Conservation (phyloP, 2,329 filamentous ascomycete genomes). For the Xylariaceae sp. region DNA sequence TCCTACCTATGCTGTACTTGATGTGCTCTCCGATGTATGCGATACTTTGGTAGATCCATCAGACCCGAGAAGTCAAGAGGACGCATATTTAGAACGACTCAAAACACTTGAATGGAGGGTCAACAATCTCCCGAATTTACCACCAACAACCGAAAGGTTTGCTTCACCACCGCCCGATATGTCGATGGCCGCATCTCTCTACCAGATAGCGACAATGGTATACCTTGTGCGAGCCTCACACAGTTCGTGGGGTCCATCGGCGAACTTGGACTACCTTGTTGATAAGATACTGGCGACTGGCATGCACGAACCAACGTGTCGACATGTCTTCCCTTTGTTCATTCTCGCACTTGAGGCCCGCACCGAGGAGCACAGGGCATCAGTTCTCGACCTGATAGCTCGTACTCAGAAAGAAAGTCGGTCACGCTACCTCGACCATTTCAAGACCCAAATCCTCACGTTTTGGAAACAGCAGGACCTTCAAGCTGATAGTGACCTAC, state of each 20-base stretch:
- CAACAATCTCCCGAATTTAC: constrained; percentile 3
- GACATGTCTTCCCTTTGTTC: constrained; percentile 34
- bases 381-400: constrained; percentile 30
- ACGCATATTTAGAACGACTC: constrained; percentile 15
- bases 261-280: constrained; percentile 19
- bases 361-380: constrained; percentile 30
- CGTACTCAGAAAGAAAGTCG: constrained; percentile 19
- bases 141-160: background rate
- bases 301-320: constrained; percentile 16
- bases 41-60: constrained; percentile 19
- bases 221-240: constrained; percentile 24
- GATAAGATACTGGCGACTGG: constrained; percentile 18
- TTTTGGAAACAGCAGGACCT: constrained; percentile 36
- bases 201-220: constrained; percentile 18
- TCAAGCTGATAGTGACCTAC: constrained; percentile 27
- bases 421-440: constrained; percentile 21
- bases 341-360: constrained; percentile 34
- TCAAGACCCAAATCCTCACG: constrained; percentile 24
- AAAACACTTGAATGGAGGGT: constrained; percentile 12
- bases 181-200: constrained; percentile 14
- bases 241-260: constrained; percentile 19
- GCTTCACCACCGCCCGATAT: background rate
- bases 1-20: constrained; percentile 17
- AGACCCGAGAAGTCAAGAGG: constrained; percentile 15
- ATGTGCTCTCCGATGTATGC: constrained; percentile 22